These are phyloP conservation scores for Pythium aristosporum DNA, from an alignment of 352 stramenopile species.

Conservation along the genomic window DNA sequence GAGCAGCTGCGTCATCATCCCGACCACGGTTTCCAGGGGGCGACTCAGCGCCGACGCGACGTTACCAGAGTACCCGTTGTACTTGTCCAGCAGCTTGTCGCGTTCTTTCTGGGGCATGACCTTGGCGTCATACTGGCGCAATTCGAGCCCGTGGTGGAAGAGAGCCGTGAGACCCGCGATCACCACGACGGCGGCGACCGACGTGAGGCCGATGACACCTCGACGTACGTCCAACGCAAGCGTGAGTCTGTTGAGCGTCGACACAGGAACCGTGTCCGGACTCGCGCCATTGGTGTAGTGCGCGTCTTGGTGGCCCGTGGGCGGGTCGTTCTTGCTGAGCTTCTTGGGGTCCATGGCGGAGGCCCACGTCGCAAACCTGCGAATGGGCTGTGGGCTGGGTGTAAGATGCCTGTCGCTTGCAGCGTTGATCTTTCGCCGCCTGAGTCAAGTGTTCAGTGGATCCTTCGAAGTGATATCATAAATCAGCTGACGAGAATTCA, in stretches of 20 bases:
- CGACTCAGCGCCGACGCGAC: not conserved
- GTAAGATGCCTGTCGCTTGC: too few relatives aligned
- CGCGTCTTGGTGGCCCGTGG: not conserved
- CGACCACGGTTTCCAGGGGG: not conserved
- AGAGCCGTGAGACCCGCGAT: not conserved
- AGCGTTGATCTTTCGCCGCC: too few relatives aligned
- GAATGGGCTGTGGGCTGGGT: too few relatives aligned
- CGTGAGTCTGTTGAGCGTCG: not conserved
- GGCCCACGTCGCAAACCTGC: too few relatives aligned
- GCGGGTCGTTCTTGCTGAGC: not conserved
- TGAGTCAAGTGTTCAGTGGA: too few relatives aligned
- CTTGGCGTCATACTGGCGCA: not conserved
- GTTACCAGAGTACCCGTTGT: conserved; percentile 13
- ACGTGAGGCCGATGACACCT: not conserved
- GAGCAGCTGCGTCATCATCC: conserved; percentile 4
- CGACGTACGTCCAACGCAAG: not conserved
- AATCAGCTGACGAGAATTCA: too few relatives aligned
- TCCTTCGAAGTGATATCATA: too few relatives aligned
- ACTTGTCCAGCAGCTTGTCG: conserved; percentile 1
- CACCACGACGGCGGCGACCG: not conserved
- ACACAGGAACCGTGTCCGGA: not conserved
- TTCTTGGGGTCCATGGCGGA: not conserved
- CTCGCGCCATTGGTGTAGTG: not conserved
- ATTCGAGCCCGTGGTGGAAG: not conserved
- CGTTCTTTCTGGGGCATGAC: not conserved